These are phyloP conservation scores for Botrytis fragariae DNA, from an alignment of 2,329 filamentous ascomycete genomes.

Conservation along the genomic window DNA sequence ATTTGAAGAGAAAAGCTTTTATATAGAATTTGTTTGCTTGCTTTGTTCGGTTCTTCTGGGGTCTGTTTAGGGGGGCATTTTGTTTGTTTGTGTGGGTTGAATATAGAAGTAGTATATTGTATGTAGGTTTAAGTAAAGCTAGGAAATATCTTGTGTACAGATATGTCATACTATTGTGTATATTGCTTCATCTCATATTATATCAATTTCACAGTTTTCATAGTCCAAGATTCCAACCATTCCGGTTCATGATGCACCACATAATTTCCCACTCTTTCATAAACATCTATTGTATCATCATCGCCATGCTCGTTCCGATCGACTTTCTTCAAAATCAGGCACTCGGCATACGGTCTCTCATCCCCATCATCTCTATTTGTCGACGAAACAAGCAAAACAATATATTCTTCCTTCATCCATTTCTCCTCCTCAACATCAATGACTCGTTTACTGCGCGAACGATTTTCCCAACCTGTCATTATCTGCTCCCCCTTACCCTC, in stretches of 20 bases:
- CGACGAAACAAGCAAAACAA: background rate
- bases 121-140: too few relatives aligned
- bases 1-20: background rate
- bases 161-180: too few relatives aligned
- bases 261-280: background rate
- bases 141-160: too few relatives aligned
- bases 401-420: background rate
- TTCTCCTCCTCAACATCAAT: background rate
- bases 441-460: background rate
- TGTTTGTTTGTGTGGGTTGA: background rate
- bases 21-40: background rate
- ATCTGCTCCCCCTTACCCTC: background rate
- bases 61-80: background rate
- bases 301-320: background rate
- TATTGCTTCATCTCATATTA: background rate
- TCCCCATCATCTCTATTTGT: background rate
- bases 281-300: background rate
- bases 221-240: background rate
- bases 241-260: background rate
- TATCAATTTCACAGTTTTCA: background rate
- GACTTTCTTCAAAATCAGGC: background rate
- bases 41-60: accelerated
- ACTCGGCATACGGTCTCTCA: background rate
- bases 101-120: background rate
- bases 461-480: background rate